Evolutionary conservation across 495 filamentous ascomycete species (phyloP).

Genomic region (Talaromyces nanjingensis): DNA sequence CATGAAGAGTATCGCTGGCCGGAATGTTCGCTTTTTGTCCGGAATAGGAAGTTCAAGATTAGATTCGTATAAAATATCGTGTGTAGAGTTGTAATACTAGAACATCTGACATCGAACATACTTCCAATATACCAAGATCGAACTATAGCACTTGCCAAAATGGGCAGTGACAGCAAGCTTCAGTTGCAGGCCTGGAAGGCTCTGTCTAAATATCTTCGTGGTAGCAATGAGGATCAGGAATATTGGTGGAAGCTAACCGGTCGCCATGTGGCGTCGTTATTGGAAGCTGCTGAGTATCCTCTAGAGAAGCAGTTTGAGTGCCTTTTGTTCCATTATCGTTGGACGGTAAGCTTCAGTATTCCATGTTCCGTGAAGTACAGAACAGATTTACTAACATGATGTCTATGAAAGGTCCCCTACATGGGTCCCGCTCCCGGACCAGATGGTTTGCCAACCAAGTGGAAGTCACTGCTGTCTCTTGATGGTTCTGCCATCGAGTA

Average conservation of each 20-base stretch:
- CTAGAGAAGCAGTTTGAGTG: slow-evolving; percentile 11
- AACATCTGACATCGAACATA: background rate
- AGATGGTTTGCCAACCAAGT: slow-evolving; percentile 11
- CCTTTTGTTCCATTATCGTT: slow-evolving; percentile 13
- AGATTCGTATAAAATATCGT: background rate
- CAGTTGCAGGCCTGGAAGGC: background rate
- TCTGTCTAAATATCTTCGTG: background rate
- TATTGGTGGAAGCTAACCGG: slow-evolving; percentile 19
- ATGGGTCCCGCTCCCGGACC: slow-evolving; percentile 9
- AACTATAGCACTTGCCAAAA: background rate
- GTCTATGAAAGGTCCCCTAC: slow-evolving; percentile 6
- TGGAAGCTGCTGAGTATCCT: slow-evolving; percentile 13
- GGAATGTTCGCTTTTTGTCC: background rate
- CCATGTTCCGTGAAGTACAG: background rate
- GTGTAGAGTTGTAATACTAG: background rate
- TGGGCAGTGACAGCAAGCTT: background rate
- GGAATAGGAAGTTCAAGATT: background rate
- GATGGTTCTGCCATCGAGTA: slow-evolving; percentile 19
- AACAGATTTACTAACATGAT: background rate
- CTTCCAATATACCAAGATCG: background rate
- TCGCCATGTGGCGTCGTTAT: slow-evolving; percentile 10
- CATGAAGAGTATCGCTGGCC: background rate
- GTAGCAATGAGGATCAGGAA: background rate
- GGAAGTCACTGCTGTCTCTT: slow-evolving; percentile 13
- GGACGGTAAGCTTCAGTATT: background rate